These are phyloP conservation scores for Cutaneotrichosporon sp. DNA, from an alignment of 1,284 basidiomycete genomes.

Conservation along the genomic window DNA sequence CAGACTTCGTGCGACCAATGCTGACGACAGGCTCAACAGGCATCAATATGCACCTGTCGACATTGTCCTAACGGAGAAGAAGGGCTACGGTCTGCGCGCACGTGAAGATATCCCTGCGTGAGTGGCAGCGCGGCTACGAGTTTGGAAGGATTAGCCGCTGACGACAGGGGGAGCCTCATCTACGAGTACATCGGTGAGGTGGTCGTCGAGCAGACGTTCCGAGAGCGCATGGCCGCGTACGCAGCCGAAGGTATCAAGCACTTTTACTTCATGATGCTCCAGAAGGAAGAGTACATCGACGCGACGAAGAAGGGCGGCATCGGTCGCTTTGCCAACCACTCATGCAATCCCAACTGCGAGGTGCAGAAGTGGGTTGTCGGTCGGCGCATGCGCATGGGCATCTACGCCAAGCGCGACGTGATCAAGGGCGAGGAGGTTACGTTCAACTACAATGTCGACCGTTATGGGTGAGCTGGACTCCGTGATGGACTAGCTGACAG, in stretches of 20 bases:
- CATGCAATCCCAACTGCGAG: constrained; percentile 96
- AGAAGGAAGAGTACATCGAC: constrained; percentile 98
- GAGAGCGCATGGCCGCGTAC: constrained; percentile 92
- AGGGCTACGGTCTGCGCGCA: constrained; percentile 89
- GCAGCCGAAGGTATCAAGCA: constrained; percentile 89
- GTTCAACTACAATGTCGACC: constrained; percentile 99
- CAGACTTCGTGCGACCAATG: background rate
- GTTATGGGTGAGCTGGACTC: constrained; percentile 71
- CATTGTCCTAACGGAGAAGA: constrained; percentile 91
- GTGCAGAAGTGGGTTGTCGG: constrained; percentile 99
- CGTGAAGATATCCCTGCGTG: constrained; percentile 69
- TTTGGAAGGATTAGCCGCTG: background rate
- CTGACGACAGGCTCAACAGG: constrained; percentile 70
- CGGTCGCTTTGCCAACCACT: constrained; percentile 96
- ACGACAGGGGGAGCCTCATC: constrained; percentile 78
- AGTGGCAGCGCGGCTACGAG: constrained; percentile 39
- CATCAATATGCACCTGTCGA: constrained; percentile 83
- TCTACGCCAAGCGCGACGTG: constrained; percentile 87
- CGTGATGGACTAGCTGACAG: constrained; percentile 15
- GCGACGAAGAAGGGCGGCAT: constrained; percentile 96
- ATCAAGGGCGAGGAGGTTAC: constrained; percentile 87
- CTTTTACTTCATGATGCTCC: constrained; percentile 99
- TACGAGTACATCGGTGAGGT: constrained; percentile 99
- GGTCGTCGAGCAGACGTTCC: constrained; percentile 80
- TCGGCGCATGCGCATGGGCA: constrained; percentile 90